These are phyloP conservation scores for Vigna unguiculata DNA, from an alignment of 306 rosid genomes.

Conservation along the genomic window DNA sequence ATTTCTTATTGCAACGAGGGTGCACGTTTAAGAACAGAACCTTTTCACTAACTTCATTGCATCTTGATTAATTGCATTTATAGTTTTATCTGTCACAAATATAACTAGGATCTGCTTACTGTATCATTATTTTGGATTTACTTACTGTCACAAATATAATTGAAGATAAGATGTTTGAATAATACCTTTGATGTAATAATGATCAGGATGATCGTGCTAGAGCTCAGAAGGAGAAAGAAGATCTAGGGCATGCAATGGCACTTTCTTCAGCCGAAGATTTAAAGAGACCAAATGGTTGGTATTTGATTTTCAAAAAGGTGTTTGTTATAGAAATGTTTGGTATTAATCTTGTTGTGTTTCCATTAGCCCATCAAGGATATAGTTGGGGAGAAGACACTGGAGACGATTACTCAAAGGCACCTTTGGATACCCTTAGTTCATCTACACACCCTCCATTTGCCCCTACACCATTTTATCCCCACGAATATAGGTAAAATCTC, in stretches of 20 bases:
- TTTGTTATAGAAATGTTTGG: background rate
- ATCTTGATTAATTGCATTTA: background rate
- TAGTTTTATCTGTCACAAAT: background rate
- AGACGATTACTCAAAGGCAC: constrained; percentile 59
- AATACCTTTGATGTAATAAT: constrained; percentile 40
- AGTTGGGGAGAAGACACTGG: constrained; percentile 56
- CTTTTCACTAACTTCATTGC: background rate
- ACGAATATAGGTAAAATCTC: constrained; percentile 59
- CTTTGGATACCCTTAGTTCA: constrained; percentile 53
- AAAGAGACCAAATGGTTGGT: constrained; percentile 68
- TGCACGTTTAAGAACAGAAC: constrained; percentile 29
- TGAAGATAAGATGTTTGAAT: constrained; percentile 24
- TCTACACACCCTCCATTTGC: constrained; percentile 65
- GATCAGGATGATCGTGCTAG: constrained; percentile 75
- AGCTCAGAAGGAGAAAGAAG: constrained; percentile 81
- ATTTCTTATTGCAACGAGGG: background rate
- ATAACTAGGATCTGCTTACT: no score
- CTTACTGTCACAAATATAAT: constrained; percentile 14
- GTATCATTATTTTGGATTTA: background rate
- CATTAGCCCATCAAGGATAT: constrained; percentile 57
- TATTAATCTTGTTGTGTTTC: constrained; percentile 21
- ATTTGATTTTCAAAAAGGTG: constrained; percentile 22
- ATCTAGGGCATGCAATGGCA: constrained; percentile 72
- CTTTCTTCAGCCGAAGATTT: constrained; percentile 76
- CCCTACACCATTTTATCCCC: constrained; percentile 56